Percentiles rank a stretch among this genome's conserved stretches.
phyloP scores from a whole-genome alignment of 768 basidiomycete species.

The Trametes villosa region DNA sequence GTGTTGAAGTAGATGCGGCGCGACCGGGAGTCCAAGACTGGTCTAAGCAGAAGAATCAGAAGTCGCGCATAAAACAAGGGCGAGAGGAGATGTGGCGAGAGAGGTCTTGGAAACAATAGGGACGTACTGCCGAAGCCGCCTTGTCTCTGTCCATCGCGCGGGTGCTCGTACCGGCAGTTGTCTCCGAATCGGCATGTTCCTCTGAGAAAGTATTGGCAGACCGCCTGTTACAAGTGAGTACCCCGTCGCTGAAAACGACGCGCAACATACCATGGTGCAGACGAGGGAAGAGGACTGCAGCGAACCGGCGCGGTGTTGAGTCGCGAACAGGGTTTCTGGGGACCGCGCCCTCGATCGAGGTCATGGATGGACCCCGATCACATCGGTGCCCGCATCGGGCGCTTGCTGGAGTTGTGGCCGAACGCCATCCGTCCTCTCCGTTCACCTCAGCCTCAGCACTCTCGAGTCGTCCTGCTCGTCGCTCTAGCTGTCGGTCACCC shows the following conservation, averaged over 20 bases:
- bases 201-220: constrained; percentile 66
- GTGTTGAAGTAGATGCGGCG: constrained; percentile 7
- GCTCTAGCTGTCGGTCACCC: neutral
- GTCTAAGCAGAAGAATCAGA: constrained; percentile 18
- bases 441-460: neutral
- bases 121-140: constrained; percentile 57
- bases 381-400: neutral
- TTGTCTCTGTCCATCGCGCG: constrained; percentile 39
- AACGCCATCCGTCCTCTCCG: too few species aligned
- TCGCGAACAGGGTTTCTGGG: neutral
- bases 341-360: neutral
- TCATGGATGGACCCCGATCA: neutral
- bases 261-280: neutral
- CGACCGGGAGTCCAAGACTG: constrained; percentile 24
- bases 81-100: neutral
- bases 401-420: neutral
- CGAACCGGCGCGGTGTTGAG: neutral
- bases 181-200: constrained; percentile 71
- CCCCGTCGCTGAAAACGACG: neutral
- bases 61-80: constrained; percentile 11
- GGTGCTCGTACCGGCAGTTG: constrained; percentile 71
- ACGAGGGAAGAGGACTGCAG: neutral
- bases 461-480: neutral
- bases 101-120: constrained; percentile 14
- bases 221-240: constrained; percentile 41